Evolutionary conservation across 345 rosid species (phyloP), one percentile per base, ranked within the genome.

Genomic region (Noccaea bulbosa): DNA sequence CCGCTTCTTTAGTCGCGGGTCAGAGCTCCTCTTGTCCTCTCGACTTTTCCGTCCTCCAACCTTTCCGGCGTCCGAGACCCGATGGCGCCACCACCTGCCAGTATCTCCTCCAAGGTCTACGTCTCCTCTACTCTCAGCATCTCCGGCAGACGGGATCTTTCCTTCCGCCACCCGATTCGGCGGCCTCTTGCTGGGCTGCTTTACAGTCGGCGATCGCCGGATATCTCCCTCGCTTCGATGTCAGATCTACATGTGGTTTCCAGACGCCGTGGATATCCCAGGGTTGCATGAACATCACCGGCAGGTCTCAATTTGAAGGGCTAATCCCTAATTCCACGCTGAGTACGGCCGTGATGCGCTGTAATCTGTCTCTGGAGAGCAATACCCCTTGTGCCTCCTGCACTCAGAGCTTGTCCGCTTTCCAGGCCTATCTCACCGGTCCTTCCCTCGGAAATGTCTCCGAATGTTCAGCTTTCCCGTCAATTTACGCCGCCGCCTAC

Each of bases 301-400:
- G 90, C 15, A 82, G 62, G 53, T 77, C 86, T 8, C 77, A 83
- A 0, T 87, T 87, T 74, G 96, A 93, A 4, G 51, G 78, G 0
- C 11, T 55, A 2, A 59, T 87, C 65, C 81, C 87, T 12, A 65
- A 52, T 15, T 24, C 87, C 2, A 38, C 87, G 3, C 11, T 81
- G 0, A 3, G 33, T 7, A 72, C 76, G 39, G 81, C 74, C 51
- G 74, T 57, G 20, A 48, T 79, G 11, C 80, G 62, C 22, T 90
- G 98, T 63, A 90, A 90, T 77, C 86, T 83, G 78, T 80, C 93
- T 11, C 82, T 88, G 1, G 86, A 71, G 69, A 79, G 81, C 66
- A 83, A 80, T 10, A 80, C 95, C n/a, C 93, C 96, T 12, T 90
- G 98, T 48, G 97, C 85, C 17, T 76, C 88, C 10, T 93, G 98